phyloP scores from a whole-genome alignment of 2,329 filamentous ascomycete genomes.

The Teratosphaeria nubilosa region DNA sequence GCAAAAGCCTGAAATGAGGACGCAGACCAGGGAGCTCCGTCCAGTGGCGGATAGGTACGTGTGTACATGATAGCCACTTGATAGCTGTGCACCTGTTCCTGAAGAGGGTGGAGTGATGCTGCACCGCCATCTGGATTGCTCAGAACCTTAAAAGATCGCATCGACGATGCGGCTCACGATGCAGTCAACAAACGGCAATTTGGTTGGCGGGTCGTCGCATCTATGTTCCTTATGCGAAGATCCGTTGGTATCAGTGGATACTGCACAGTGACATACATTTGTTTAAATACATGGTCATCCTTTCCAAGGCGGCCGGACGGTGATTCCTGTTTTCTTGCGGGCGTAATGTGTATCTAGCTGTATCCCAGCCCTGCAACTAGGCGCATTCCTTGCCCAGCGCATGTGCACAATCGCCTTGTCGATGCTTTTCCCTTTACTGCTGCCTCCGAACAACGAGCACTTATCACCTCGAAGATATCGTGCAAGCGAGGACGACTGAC shows the following conservation, averaged over 20 bases:
- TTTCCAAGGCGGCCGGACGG: background rate
- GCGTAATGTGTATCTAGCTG: background rate
- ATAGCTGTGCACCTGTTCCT: background rate
- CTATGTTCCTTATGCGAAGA: background rate
- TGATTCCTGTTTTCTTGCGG: background rate
- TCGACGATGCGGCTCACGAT: background rate
- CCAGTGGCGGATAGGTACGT: slow-evolving; percentile 2
- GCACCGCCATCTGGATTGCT: background rate
- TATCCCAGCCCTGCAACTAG: background rate
- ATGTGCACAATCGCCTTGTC: background rate
- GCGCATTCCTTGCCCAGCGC: background rate
- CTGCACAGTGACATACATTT: too few relatives aligned
- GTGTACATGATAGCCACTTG: background rate
- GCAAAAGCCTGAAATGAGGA: slow-evolving; percentile 17
- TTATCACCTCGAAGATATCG: background rate
- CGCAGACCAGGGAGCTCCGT: slow-evolving; percentile 24
- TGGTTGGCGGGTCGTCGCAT: background rate
- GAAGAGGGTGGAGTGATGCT: background rate
- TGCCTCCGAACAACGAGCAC: background rate
- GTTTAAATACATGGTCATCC: background rate
- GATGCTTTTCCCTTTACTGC: background rate
- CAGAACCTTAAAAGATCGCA: background rate
- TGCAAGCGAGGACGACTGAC: background rate
- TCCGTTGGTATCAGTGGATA: background rate
- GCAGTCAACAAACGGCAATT: background rate